These are phyloP conservation scores for Suillus weaverae DNA, from an alignment of 768 basidiomycete genomes.

Conservation along the genomic window DNA sequence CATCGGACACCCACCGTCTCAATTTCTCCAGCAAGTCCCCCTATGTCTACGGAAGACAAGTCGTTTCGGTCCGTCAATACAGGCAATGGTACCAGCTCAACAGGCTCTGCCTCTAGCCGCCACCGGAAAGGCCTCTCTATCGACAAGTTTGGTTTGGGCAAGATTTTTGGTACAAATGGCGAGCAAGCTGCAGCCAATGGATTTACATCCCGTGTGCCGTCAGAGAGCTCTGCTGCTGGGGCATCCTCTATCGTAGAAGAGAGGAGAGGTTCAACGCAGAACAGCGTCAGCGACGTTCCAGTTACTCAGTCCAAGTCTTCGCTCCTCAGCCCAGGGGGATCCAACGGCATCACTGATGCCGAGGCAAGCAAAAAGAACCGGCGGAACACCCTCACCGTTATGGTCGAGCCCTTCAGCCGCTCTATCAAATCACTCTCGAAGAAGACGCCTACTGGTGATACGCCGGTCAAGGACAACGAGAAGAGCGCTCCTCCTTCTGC, in stretches of 20 bases:
- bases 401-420: slow-evolving; percentile 76
- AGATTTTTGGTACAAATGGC: slow-evolving; percentile 58
- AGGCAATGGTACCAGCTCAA: slow-evolving; percentile 27
- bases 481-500: slow-evolving; percentile 35
- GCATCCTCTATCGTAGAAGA: slow-evolving; percentile 19
- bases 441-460: slow-evolving; percentile 33
- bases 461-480: slow-evolving; percentile 45
- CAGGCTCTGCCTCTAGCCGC: slow-evolving; percentile 46
- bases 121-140: slow-evolving; percentile 71
- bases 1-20: slow-evolving; percentile 32
- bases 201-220: slow-evolving; percentile 42
- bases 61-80: slow-evolving; percentile 30
- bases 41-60: slow-evolving; percentile 31
- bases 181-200: slow-evolving; percentile 35
- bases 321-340: slow-evolving; percentile 38
- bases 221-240: slow-evolving; percentile 37
- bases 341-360: slow-evolving; percentile 19
- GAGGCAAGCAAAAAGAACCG: slow-evolving; percentile 55
- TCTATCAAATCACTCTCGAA: slow-evolving; percentile 38
- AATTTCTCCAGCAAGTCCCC: slow-evolving; percentile 45
- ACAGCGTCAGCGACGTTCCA: slow-evolving; percentile 22
- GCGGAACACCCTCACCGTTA: slow-evolving; percentile 83
- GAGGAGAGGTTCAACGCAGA: slow-evolving; percentile 15
- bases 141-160: slow-evolving; percentile 78
- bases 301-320: slow-evolving; percentile 30